Evolutionary conservation across 345 rosid species (phyloP).

Genomic region (Eucalyptus polybractea): DNA sequence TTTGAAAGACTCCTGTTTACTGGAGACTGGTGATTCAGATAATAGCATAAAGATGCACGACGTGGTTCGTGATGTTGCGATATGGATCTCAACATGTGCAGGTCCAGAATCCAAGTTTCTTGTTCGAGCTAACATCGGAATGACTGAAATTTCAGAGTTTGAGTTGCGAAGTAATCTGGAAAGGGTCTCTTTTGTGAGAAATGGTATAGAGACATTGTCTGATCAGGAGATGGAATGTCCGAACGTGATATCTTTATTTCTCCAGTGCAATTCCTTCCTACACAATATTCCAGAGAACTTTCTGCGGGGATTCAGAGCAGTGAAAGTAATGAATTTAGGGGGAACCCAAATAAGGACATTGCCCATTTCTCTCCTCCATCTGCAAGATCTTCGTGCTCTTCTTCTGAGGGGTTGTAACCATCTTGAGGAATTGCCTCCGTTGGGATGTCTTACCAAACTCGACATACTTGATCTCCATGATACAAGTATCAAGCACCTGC

Average conservation of each 20-base stretch:
- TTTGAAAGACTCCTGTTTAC: conserved; percentile 27
- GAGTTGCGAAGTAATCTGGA: conserved; percentile 5
- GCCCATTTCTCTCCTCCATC: conserved; percentile 12
- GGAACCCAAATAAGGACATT: conserved; percentile 12
- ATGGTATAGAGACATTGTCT: neutral
- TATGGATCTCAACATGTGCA: conserved; percentile 11
- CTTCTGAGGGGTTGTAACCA: conserved; percentile 12
- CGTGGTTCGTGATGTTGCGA: conserved; percentile 30
- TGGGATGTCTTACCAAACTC: conserved; percentile 8
- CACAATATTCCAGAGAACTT: conserved; percentile 3
- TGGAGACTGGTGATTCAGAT: conserved; percentile 19
- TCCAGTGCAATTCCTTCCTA: conserved; percentile 17
- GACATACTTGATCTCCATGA: conserved; percentile 26
- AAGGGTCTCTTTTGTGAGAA: conserved; percentile 34
- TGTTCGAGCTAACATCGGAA: conserved; percentile 10
- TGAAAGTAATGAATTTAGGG: conserved; percentile 16
- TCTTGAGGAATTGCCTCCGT: conserved; percentile 18
- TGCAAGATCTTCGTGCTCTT: conserved; percentile 13
- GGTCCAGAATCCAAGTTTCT: conserved; percentile 10
- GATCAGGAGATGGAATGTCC: conserved; percentile 4
- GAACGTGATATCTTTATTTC: conserved; percentile 8
- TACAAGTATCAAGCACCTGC: conserved; percentile 13
- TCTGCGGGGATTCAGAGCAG: conserved; percentile 11
- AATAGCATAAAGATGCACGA: conserved; percentile 34
- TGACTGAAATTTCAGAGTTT: conserved; percentile 1